These are phyloP conservation scores for Globisporangium canariense DNA, from an alignment of 352 stramenopile species.

Conservation along the genomic window DNA sequence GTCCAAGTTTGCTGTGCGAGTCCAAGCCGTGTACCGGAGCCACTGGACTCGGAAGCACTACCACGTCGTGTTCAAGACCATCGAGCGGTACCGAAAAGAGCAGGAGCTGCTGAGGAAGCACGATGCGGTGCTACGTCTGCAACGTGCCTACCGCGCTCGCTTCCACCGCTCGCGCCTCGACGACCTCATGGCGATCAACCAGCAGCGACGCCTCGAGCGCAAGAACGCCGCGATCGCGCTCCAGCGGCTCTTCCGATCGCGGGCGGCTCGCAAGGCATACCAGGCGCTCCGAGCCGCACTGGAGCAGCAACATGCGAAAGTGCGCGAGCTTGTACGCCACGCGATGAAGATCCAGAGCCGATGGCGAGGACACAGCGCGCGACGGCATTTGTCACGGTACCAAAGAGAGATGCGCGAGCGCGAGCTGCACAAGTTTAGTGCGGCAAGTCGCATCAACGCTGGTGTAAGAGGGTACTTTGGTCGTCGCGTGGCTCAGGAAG, in stretches of 20 bases:
- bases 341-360: constrained; percentile 62
- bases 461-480: constrained; percentile 61
- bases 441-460: constrained; percentile 65
- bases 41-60: constrained; percentile 53
- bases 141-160: constrained; percentile 52
- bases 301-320: constrained; percentile 32
- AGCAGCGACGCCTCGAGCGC: constrained; percentile 49
- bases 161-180: constrained; percentile 70
- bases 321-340: constrained; percentile 30
- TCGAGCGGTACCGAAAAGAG: constrained; percentile 55
- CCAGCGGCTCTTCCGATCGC: constrained; percentile 60
- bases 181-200: constrained; percentile 68
- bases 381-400: constrained; percentile 32
- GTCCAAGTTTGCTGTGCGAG: constrained; percentile 39
- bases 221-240: constrained; percentile 44
- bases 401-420: constrained; percentile 29
- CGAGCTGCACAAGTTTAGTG: constrained; percentile 29
- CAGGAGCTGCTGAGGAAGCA: constrained; percentile 36
- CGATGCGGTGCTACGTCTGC: constrained; percentile 40
- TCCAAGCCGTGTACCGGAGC: constrained; percentile 59
- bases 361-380: constrained; percentile 51
- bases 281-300: constrained; percentile 45
- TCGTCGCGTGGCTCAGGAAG: constrained; percentile 31
- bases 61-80: constrained; percentile 54
- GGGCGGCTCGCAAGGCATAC: constrained; percentile 52